Conservation (phyloP, 2,329 filamentous ascomycete genomes). For the Fusarium liriodendri region DNA sequence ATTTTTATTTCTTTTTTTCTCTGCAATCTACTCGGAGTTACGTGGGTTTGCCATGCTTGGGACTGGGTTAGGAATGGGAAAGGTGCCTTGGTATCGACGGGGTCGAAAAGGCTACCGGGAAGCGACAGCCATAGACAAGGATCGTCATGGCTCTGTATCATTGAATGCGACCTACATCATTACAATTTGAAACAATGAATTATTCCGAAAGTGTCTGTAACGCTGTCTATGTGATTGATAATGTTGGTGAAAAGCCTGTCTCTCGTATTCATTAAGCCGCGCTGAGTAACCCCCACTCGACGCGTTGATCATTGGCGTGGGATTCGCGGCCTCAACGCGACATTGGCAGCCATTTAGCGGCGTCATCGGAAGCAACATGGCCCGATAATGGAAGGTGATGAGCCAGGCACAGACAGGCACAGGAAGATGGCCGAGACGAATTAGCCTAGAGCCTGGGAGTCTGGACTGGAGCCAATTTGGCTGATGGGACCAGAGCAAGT, state of each 20-base stretch:
- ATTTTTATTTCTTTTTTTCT: conserved; percentile 11
- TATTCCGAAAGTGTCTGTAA: not conserved
- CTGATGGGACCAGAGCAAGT: not conserved
- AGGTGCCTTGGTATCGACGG: conserved; percentile 33
- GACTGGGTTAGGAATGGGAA: conserved; percentile 33
- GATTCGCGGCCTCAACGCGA: conserved; percentile 16
- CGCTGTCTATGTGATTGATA: not conserved
- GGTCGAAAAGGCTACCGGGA: conserved; percentile 30
- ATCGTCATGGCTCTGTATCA: conserved; percentile 39
- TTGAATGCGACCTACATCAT: conserved; percentile 26
- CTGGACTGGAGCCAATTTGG: not conserved
- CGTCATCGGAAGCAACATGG: conserved; percentile 2
- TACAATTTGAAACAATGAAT: conserved; percentile 2
- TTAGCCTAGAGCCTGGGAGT: not conserved
- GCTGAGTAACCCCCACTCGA: not conserved
- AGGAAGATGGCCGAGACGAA: conserved; percentile 1
- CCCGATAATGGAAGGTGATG: not conserved
- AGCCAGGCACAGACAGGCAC: not conserved
- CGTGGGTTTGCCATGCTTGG: conserved; percentile 41
- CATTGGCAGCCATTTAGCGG: not conserved
- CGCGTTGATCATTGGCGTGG: conserved; percentile 18
- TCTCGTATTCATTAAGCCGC: not conserved
- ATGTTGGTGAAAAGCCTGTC: not conserved
- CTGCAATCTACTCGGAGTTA: conserved; percentile 38
- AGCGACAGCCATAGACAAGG: conserved; percentile 36